phyloP scores from a whole-genome alignment of 257 asterid genomes.

The Gentiana straminea region DNA sequence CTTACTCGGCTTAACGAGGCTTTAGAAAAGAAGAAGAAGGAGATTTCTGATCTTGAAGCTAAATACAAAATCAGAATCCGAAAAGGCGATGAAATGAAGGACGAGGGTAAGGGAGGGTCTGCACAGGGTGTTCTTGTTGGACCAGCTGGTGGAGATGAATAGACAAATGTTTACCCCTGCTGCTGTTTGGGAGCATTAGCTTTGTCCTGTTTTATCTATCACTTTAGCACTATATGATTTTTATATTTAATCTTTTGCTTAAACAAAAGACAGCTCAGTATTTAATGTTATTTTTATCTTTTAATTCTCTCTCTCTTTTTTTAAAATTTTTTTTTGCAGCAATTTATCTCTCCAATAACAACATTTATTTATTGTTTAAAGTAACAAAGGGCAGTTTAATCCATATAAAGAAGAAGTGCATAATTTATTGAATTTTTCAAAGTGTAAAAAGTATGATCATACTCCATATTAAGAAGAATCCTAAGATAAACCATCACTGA shows the following conservation, averaged over 20 bases:
- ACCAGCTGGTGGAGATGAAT: conserved; percentile 52
- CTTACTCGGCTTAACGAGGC: conserved; percentile 72
- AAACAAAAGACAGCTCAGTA: not conserved
- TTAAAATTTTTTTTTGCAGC: not conserved
- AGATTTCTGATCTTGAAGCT: conserved; percentile 69
- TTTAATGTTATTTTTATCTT: not conserved
- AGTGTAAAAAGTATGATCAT: no score
- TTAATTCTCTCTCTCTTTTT: not conserved
- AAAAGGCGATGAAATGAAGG: conserved; percentile 71
- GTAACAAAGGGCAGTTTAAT: no score
- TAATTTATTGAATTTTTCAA: no score
- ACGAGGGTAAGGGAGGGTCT: conserved; percentile 76
- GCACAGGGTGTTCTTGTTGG: conserved; percentile 99
- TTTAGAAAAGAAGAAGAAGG: conserved; percentile 82
- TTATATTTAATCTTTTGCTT: not conserved
- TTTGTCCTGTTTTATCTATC: not conserved
- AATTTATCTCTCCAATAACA: not conserved
- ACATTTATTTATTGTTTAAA: no score
- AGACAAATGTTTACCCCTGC: conserved; percentile 4
- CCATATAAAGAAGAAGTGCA: no score
- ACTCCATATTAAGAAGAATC: no score
- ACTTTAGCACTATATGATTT: not conserved
- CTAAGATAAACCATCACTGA: no score
- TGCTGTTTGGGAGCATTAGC: no score
- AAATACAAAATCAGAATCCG: conserved; percentile 76